phyloP scores from a whole-genome alignment of 2,329 filamentous ascomycete species.

The Aspergillus terreus region DNA sequence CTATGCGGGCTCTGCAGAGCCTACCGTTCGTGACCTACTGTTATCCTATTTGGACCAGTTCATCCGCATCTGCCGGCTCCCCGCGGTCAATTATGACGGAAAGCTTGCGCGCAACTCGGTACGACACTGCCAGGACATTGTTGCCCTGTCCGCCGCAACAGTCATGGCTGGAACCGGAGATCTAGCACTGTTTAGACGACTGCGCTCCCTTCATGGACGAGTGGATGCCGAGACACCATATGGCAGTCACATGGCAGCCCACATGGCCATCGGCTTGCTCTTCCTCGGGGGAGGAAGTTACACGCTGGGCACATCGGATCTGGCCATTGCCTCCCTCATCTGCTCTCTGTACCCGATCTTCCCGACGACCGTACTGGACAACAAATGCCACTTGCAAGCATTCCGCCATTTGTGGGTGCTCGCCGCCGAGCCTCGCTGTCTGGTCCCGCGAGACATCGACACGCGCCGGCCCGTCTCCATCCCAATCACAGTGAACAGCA shows the following conservation, averaged over 20 bases:
- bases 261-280: constrained; percentile 84
- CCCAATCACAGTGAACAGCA: constrained; percentile 64
- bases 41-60: constrained; percentile 83
- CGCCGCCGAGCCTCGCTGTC: constrained; percentile 81
- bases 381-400: constrained; percentile 89
- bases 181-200: constrained; percentile 73
- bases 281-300: constrained; percentile 91
- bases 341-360: constrained; percentile 94
- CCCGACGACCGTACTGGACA: constrained; percentile 84
- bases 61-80: constrained; percentile 68
- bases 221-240: constrained; percentile 82
- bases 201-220: constrained; percentile 83
- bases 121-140: constrained; percentile 83
- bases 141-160: constrained; percentile 76
- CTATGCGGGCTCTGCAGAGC: constrained; percentile 69
- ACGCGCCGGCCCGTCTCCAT: constrained; percentile 75
- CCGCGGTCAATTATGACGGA: constrained; percentile 68
- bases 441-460: constrained; percentile 82
- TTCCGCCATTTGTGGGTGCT: constrained; percentile 97
- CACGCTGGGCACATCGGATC: constrained; percentile 83
- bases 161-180: constrained; percentile 98
- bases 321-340: constrained; percentile 80
- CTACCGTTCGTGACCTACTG: constrained; percentile 72
- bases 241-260: constrained; percentile 87
- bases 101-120: constrained; percentile 78